These are phyloP conservation scores for Schrenkiella parvula DNA, from an alignment of 345 rosid genomes.

Conservation along the genomic window DNA sequence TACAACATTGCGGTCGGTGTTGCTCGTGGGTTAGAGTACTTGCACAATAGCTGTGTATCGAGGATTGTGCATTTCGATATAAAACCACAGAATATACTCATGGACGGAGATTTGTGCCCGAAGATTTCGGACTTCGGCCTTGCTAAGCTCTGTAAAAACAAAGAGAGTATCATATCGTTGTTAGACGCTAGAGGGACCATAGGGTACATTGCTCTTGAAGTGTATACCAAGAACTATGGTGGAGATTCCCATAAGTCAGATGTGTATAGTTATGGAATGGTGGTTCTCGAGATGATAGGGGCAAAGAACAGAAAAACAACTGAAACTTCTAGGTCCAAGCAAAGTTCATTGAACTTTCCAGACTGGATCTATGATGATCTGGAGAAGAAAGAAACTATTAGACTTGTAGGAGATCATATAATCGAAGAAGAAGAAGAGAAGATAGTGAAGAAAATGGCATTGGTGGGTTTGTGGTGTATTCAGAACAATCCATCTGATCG, in stretches of 20 bases:
- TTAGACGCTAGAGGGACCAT: constrained; percentile 22
- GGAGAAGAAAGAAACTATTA: background rate
- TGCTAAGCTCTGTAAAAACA: constrained; percentile 33
- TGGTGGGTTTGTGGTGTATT: constrained; percentile 40
- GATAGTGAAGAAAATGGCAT: constrained; percentile 19
- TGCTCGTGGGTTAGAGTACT: constrained; percentile 42
- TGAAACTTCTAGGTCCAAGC: constrained; percentile 7
- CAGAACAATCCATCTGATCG: constrained; percentile 29
- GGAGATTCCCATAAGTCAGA: constrained; percentile 39
- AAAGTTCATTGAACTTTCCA: constrained; percentile 19
- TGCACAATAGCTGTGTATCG: constrained; percentile 42
- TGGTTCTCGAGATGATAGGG: constrained; percentile 31
- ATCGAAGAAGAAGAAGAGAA: constrained; percentile 14
- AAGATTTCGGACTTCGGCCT: constrained; percentile 50
- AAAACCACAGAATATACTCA: constrained; percentile 44
- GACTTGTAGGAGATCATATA: background rate
- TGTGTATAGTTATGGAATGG: constrained; percentile 41
- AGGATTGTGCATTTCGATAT: constrained; percentile 46
- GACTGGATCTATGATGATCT: constrained; percentile 28
- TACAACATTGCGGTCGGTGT: constrained; percentile 31
- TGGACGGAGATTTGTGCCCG: constrained; percentile 36
- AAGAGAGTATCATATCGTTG: constrained; percentile 36
- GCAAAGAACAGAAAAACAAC: background rate
- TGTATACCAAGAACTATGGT: constrained; percentile 34
- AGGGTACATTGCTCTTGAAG: constrained; percentile 44